These are phyloP conservation scores for Citrus medica DNA, from an alignment of 345 rosid genomes.

Conservation along the genomic window DNA sequence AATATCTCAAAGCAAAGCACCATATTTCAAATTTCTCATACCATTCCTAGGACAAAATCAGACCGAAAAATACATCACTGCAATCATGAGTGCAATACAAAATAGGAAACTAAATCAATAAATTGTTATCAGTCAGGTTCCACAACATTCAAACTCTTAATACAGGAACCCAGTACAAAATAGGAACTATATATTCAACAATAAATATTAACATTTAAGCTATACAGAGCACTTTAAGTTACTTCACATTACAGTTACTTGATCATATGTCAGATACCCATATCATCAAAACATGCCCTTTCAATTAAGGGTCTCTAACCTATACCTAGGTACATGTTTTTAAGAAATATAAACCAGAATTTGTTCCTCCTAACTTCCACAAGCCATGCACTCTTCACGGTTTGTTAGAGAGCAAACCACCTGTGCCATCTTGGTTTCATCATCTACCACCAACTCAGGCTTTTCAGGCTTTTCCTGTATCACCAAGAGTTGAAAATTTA, in stretches of 20 bases:
- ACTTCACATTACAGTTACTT: not conserved
- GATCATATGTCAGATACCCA: not conserved
- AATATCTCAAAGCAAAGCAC: too few relatives aligned
- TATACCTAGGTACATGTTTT: not conserved
- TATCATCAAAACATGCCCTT: not conserved
- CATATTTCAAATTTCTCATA: too few relatives aligned
- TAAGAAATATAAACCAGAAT: not conserved
- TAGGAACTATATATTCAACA: not conserved
- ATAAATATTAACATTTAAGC: not conserved
- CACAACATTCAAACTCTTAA: not conserved
- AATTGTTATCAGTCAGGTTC: not conserved
- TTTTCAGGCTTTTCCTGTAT: slow-evolving; percentile 50
- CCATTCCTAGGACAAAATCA: too few relatives aligned
- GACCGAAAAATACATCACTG: too few relatives aligned
- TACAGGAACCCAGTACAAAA: not conserved
- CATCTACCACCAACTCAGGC: slow-evolving; percentile 24
- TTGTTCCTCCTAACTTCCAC: slow-evolving; percentile 50
- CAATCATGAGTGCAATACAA: not conserved
- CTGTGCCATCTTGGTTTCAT: slow-evolving; percentile 66
- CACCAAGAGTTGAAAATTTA: not conserved
- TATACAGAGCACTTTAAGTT: slow-evolving; percentile 2
- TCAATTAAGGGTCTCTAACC: not conserved
- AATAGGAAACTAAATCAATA: not conserved
- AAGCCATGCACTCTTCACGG: slow-evolving; percentile 83
- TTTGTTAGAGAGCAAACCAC: slow-evolving; percentile 88